Evolutionary conservation across 139 green algal genomes (phyloP), one percentile per base, ranked within the genome.

Genomic region (Zygnema cylindricum): DNA sequence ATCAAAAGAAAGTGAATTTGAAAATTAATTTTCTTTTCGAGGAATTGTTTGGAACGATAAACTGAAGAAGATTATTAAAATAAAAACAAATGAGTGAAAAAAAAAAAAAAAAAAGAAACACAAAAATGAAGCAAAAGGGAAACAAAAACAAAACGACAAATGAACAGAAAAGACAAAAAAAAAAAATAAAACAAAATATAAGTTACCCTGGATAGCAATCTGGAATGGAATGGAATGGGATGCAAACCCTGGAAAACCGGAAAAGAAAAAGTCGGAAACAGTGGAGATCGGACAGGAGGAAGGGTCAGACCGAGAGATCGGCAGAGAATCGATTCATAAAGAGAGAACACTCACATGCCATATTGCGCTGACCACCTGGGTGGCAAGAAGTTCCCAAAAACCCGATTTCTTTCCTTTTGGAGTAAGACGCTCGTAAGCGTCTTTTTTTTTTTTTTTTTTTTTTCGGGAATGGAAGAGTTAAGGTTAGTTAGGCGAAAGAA

Each of bases 341-440:
- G 71, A 40, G 49, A 63, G 49, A 63, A 63, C 49, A 40, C 86
- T 90, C 39, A 90, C 86, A 78, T 92, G 88, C 88, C 88, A 92
- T 3, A 92, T 3, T 16, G 73, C 88, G 79, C 35, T 69, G 54
- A 78, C 39, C 21, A 88, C 77, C 85, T 92, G 88, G 3, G 88
- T 92, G 38, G 55, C 22, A 3, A 92, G 30, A 76, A 92, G 88
- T 25, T 89, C 39, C 43, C 30, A 32, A 32, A 92, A 91, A 33
- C 69, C 69, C 22, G 88, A 54, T 69, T 81, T 91, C 0, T 43
- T 40, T 35, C 86, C 86, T 32, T 38, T 77, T 32, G 38, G 85
- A 43, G 63, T 49, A 36, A 92, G 36, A 7, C 88, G 71, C 85
- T 88, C 73, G 85, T 92, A 92, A 33, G 91, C 88, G 38, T 92